Base-by-base conservation (phyloP, 2,329 filamentous ascomycete genomes). In the Geosmithia putterillii region DNA sequence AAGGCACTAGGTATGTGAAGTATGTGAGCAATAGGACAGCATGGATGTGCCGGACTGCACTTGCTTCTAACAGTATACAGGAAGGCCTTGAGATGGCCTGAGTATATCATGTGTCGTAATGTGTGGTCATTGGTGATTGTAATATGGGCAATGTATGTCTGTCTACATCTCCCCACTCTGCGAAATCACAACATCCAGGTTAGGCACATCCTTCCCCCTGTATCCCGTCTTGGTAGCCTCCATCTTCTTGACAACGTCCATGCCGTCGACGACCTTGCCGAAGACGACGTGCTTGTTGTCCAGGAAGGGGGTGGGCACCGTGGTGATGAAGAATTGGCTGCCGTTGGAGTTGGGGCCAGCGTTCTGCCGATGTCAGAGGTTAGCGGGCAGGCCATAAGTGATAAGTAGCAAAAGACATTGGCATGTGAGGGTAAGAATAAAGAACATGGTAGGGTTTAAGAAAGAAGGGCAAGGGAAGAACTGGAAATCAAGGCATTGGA, bases 271-370 rank as follows among this genome's bases (percentile, higher is more conserved):
- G 2, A 96, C 90, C 59, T 85, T 82, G 42, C 92, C 92, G 54
- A 96, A 96, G 17, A 96, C 89, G 45, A 95, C 88, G 61, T 98
- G 92, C 66, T 96, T 96, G 57, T 76, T 77, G 63, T 96, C 84
- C 21, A 98, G 69, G 58, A 94, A 94, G 2, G 87, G 86, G 0
- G 90, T 92, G 5, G 84, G 73, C 2, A 83, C 83, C 0, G 86
- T 92, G 2, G 89, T 95, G 67, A 96, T 90, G 72, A 98, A 98
- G 71, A 98, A 98, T 58, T 96, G 92, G 46, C 80, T 88, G 34
- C 92, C 92, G 62, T 96, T 96, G 51, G 86, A 90, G 64, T 95
- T 84, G 43, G 86, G 84, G 1, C 90, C 90, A 22, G 85, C 84
- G 60, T 95, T 95, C 83, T 92, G 48, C 20, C 15, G 45, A 12